Evolutionary conservation across 2,329 filamentous ascomycete genomes (phyloP).

Genomic region (Pseudopithomyces maydicus): DNA sequence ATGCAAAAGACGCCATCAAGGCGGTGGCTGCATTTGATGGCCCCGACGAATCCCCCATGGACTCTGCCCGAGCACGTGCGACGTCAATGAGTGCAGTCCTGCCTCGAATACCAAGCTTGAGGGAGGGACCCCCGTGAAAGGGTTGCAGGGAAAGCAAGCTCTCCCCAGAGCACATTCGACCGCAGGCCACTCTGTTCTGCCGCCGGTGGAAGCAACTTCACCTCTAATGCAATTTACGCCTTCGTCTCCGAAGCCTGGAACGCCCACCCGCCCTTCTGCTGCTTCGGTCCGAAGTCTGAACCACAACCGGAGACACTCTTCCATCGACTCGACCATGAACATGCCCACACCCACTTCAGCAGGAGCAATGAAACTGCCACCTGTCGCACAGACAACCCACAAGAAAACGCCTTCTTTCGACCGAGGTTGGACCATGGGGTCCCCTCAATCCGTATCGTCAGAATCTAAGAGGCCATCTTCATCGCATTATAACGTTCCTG

Average conservation of each 20-base stretch:
- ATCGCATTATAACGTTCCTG: conserved; percentile 37
- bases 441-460: conserved; percentile 35
- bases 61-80: conserved; percentile 52
- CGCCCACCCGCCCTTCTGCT: conserved; percentile 68
- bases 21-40: conserved; percentile 49
- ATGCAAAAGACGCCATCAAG: conserved; percentile 51
- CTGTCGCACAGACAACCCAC: conserved; percentile 38
- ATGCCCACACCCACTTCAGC: conserved; percentile 29
- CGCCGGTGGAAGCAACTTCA: conserved; percentile 44
- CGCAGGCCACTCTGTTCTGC: conserved; percentile 34
- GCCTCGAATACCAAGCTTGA: conserved; percentile 44
- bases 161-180: conserved; percentile 40
- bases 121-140: conserved; percentile 37
- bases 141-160: conserved; percentile 29
- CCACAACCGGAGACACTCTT: conserved; percentile 85
- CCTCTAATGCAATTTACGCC: conserved; percentile 52
- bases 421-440: conserved; percentile 61
- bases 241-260: conserved; percentile 47
- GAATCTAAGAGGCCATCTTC: conserved; percentile 38
- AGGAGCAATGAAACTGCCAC: conserved; percentile 23
- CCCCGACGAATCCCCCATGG: conserved; percentile 47
- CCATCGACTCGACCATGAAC: conserved; percentile 69
- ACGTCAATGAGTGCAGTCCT: conserved; percentile 49
- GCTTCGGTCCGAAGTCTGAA: conserved; percentile 82
- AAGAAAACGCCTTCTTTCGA: conserved; percentile 65